A percentile compares a stretch with the other conserved stretches of the same genome.
These are phyloP conservation scores for Crassisporium funariophilum DNA, from an alignment of 768 basidiomycete genomes.

Conservation along the genomic window DNA sequence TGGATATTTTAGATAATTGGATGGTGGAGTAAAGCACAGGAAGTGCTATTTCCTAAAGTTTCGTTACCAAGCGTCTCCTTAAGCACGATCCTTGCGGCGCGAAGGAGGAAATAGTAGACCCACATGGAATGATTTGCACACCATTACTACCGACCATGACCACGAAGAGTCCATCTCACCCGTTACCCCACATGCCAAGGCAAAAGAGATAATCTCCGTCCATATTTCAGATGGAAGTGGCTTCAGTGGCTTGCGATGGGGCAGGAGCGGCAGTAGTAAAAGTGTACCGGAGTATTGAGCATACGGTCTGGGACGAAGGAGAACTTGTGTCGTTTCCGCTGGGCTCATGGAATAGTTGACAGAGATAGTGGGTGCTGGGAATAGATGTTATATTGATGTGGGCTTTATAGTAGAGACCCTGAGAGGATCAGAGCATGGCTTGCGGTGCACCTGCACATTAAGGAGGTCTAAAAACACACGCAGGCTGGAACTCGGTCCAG, in stretches of 20 bases:
- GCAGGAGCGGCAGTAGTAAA: constrained; percentile 69
- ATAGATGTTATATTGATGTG: not conserved
- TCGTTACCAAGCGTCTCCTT: not conserved
- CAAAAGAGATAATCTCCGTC: constrained; percentile 57
- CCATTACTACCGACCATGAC: constrained; percentile 38
- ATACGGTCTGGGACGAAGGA: constrained; percentile 71
- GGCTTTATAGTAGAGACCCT: constrained; percentile 3
- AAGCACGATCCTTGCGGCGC: not conserved
- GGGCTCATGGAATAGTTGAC: constrained; percentile 28
- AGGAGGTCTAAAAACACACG: no score
- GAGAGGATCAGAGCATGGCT: not conserved
- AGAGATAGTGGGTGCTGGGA: not conserved
- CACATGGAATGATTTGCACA: constrained; percentile 52
- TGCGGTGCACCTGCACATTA: no score
- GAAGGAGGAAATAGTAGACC: not conserved
- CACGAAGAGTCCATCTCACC: constrained; percentile 18
- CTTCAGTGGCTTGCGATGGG: constrained; percentile 49
- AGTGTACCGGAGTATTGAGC: constrained; percentile 60
- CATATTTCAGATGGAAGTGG: constrained; percentile 73
- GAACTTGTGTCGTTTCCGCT: constrained; percentile 38
- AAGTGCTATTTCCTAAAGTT: constrained; percentile 58
- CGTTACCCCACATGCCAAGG: constrained; percentile 22
- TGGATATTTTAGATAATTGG: constrained; percentile 39
- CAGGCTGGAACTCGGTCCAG: no score
- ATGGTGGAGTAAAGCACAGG: constrained; percentile 69